Conservation (phyloP, 768 basidiomycete genomes). For the Trametes maxima region DNA sequence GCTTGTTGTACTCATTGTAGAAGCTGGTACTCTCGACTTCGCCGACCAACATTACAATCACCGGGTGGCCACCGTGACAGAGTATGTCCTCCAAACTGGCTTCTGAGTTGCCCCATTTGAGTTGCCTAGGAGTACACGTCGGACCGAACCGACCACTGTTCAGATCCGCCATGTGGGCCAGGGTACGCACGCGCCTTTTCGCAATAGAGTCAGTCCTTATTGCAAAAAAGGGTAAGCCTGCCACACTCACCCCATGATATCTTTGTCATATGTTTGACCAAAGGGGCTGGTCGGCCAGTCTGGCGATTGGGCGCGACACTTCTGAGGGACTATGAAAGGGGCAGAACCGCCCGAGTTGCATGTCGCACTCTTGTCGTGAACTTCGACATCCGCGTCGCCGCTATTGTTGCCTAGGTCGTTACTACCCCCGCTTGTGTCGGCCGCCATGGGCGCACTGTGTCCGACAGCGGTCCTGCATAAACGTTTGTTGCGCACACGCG, state of each 20-base stretch:
- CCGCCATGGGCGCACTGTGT: no score
- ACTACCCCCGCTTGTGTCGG: no score
- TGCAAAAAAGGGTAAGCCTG: not conserved
- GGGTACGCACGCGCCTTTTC: not conserved
- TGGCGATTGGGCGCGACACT: no score
- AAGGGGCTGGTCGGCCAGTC: not conserved
- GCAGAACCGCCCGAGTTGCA: no score
- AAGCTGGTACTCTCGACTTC: not conserved
- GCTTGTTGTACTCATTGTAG: not conserved
- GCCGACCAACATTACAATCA: not conserved
- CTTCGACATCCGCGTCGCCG: no score
- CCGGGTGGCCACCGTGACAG: not conserved
- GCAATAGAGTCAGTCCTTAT: not conserved
- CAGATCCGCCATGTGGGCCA: not conserved
- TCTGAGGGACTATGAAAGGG: no score
- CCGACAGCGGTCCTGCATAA: no score
- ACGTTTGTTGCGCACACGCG: no score
- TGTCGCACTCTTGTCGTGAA: no score
- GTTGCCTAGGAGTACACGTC: not conserved
- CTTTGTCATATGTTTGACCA: not conserved
- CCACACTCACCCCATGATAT: not conserved
- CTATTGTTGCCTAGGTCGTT: no score
- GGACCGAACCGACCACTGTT: not conserved
- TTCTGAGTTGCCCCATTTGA: not conserved
- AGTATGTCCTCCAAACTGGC: not conserved